These are phyloP conservation scores for Saccharomyces kudriavzevii DNA, from an alignment of 805 yeast species.

Conservation along the genomic window DNA sequence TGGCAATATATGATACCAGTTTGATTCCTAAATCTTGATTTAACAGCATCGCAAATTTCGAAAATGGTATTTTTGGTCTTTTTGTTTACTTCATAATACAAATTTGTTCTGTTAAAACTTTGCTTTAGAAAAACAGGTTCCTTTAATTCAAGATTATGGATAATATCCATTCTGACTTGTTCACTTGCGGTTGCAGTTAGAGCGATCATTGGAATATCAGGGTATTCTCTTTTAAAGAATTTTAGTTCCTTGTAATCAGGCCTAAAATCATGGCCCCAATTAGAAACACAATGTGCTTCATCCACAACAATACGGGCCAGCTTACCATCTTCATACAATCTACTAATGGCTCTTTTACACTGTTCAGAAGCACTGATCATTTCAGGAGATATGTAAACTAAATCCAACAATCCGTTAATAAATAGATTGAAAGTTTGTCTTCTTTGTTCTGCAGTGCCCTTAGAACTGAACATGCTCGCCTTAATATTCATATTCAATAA, in stretches of 20 bases:
- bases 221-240: constrained; percentile 64
- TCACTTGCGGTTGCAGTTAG: constrained; percentile 96
- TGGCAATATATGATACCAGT: constrained; percentile 94
- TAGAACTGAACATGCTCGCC: constrained; percentile 88
- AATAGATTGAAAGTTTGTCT: constrained; percentile 56
- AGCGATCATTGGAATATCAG: constrained; percentile 88
- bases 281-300: constrained; percentile 96
- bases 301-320: constrained; percentile 89
- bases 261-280: constrained; percentile 98
- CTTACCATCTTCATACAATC: constrained; percentile 45
- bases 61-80: constrained; percentile 51
- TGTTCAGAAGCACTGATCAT: constrained; percentile 75
- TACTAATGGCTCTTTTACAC: constrained; percentile 56
- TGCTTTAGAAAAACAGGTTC: constrained; percentile 69
- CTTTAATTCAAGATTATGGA: constrained; percentile 62
- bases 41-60: constrained; percentile 53
- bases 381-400: constrained; percentile 90
- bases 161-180: constrained; percentile 78
- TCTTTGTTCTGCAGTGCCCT: constrained; percentile 56
- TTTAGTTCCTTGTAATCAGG: constrained; percentile 87
- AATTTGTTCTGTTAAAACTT: constrained; percentile 85
- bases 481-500: constrained; percentile 55
- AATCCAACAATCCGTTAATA: constrained; percentile 57
- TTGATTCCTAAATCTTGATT: constrained; percentile 41
- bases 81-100: constrained; percentile 66